Evolutionary conservation across 148 eudicot genomes (phyloP).

Genomic region (Vaccinium corymbosum): DNA sequence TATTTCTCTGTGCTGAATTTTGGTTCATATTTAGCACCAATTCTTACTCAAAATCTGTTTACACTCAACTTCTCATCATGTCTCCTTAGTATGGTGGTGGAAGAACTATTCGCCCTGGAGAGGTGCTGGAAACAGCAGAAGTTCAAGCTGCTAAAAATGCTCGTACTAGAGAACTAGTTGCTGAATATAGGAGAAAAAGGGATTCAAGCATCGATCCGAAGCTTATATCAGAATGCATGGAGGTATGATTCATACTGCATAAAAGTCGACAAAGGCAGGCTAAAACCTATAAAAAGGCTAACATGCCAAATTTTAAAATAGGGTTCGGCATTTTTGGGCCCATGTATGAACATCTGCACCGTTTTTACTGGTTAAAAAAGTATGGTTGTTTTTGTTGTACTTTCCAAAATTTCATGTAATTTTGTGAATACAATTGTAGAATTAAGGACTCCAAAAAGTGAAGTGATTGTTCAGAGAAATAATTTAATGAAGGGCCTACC

Average conservation of each 20-base stretch:
- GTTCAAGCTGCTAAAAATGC: conserved; percentile 71
- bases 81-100: conserved; percentile 81
- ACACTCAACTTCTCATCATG: background rate
- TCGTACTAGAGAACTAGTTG: conserved; percentile 60
- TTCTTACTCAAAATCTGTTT: background rate
- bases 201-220: conserved; percentile 69
- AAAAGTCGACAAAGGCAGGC: background rate
- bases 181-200: conserved; percentile 55
- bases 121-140: conserved; percentile 66
- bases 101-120: conserved; percentile 77
- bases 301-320: background rate
- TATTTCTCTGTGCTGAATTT: background rate
- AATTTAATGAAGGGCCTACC: background rate
- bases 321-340: background rate
- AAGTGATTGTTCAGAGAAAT: background rate
- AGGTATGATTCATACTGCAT: conserved; percentile 38
- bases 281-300: background rate
- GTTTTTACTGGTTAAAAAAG: background rate
- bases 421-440: background rate
- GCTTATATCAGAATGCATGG: conserved; percentile 67
- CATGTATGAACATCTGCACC: background rate
- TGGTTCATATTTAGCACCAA: background rate
- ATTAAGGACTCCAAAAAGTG: background rate
- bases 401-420: background rate
- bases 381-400: background rate